A percentile compares a stretch with the other conserved stretches of the same genome.
Conservation (phyloP, 2,329 filamentous ascomycete genomes). For the Hypoxylon sp. region DNA sequence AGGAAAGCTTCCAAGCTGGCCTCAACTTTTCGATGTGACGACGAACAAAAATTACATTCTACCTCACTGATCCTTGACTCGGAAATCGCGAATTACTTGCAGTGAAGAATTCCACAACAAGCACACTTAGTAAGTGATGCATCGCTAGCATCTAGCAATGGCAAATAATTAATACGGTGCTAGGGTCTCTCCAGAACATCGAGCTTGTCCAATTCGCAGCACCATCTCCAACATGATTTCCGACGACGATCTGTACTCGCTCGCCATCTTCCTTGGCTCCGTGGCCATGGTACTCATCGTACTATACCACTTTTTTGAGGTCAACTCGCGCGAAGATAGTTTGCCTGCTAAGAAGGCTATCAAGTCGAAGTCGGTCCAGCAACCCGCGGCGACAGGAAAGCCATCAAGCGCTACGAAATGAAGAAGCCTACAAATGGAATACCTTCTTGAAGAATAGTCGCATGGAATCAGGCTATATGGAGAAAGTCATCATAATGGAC, state of each 20-base stretch:
- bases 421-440: no score
- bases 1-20: conserved; percentile 50
- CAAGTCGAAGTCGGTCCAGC: conserved; percentile 43
- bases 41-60: no score
- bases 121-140: conserved; percentile 11
- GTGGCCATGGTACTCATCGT: conserved; percentile 92
- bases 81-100: neutral
- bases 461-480: neutral
- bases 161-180: conserved; percentile 12
- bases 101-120: conserved; percentile 3
- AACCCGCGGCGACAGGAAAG: conserved; percentile 39
- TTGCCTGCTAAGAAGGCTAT: conserved; percentile 41
- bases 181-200: conserved; percentile 23
- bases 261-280: conserved; percentile 92
- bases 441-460: neutral
- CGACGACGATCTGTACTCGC: conserved; percentile 87
- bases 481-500: conserved; percentile 3
- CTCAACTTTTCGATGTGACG: conserved; percentile 33
- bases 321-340: conserved; percentile 71
- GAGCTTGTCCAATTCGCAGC: conserved; percentile 29
- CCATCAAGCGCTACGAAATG: conserved; percentile 35
- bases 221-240: conserved; percentile 79
- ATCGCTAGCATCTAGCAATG: conserved; percentile 11
- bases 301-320: conserved; percentile 93
- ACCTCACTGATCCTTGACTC: no score